phyloP scores from a whole-genome alignment of 306 rosid genomes.

The Sechiopsis laciniata region DNA sequence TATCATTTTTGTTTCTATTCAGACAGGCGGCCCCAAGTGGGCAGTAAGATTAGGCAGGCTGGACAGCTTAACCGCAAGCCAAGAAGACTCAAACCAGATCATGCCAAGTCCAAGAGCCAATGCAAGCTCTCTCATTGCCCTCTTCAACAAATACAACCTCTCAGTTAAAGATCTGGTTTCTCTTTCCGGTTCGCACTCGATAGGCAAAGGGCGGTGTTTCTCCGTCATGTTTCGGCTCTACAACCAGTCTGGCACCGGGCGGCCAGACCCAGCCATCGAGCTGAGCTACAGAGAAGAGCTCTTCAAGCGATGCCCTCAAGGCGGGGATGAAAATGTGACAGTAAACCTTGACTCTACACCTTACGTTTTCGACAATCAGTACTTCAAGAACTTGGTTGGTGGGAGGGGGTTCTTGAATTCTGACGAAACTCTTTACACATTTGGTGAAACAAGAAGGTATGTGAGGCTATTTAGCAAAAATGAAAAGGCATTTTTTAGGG shows the following conservation, averaged over 20 bases:
- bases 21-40: constrained; percentile 93
- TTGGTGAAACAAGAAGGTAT: constrained; percentile 32
- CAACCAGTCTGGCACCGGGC: constrained; percentile 71
- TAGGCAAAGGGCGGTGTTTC: constrained; percentile 78
- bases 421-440: constrained; percentile 68
- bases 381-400: constrained; percentile 74
- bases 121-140: constrained; percentile 55
- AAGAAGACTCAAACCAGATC: constrained; percentile 52
- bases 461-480: constrained; percentile 41
- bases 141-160: constrained; percentile 45
- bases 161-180: constrained; percentile 58
- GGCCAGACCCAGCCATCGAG: constrained; percentile 64
- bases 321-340: constrained; percentile 65
- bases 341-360: constrained; percentile 78
- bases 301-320: constrained; percentile 44
- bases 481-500: constrained; percentile 42
- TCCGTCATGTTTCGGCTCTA: constrained; percentile 86
- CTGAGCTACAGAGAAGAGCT: constrained; percentile 45
- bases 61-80: constrained; percentile 65
- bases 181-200: constrained; percentile 83
- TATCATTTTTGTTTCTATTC: constrained; percentile 18
- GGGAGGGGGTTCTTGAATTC: constrained; percentile 83
- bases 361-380: constrained; percentile 60
- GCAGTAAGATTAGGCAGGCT: constrained; percentile 71
- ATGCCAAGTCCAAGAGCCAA: constrained; percentile 93